Base-by-base conservation (phyloP, 345 rosid species). In the Noccaea bulbosa region DNA sequence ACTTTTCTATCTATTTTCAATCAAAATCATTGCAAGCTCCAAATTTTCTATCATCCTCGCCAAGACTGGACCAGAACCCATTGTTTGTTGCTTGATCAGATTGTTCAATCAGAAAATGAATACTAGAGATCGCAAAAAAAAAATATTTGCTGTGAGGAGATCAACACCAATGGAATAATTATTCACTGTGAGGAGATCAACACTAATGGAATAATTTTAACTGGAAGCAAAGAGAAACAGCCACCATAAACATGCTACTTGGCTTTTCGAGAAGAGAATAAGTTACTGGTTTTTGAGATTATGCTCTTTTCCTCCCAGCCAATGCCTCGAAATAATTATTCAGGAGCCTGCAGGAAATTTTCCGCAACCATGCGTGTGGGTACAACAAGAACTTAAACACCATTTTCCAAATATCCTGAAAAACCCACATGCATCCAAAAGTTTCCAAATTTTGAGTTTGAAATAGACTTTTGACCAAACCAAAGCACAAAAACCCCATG, bases 151-250 rank as follows among this genome's bases (percentile, higher is more conserved):
- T 16, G 80, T 68, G 35, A 91, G 82, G 66, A 83, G 65, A 63
- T 76, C 63, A 55, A 75, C 77, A 8, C 76, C 68, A 43, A 72
- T n/a, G n/a, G n/a, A n/a, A n/a, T n/a, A n/a, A n/a, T n/a, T n/a
- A n/a, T n/a, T n/a, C n/a, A n/a, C n/a, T n/a, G n/a, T n/a, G n/a
- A n/a, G n/a, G n/a, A n/a, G n/a, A n/a, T n/a, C n/a, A n/a, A n/a
- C n/a, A n/a, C n/a, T n/a, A n/a, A n/a, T n/a, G n/a, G n/a, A n/a
- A n/a, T n/a, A n/a, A n/a, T 79, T 86, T 85, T 54, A 91, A 70
- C 71, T 89, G 96, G 84, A 76, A 78, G 81, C 88, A 89, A 52
- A 89, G 82, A 53, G 91, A 93, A 77, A 80, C 91, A 61, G 91
- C 85, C 64, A 91, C 79, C 76, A 62, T 70, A 72, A 94, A 91